A percentile compares a stretch with the other conserved stretches of the same genome.
Conservation (phyloP, 208 protist species). For the Acanthamoeba sp. region DNA sequence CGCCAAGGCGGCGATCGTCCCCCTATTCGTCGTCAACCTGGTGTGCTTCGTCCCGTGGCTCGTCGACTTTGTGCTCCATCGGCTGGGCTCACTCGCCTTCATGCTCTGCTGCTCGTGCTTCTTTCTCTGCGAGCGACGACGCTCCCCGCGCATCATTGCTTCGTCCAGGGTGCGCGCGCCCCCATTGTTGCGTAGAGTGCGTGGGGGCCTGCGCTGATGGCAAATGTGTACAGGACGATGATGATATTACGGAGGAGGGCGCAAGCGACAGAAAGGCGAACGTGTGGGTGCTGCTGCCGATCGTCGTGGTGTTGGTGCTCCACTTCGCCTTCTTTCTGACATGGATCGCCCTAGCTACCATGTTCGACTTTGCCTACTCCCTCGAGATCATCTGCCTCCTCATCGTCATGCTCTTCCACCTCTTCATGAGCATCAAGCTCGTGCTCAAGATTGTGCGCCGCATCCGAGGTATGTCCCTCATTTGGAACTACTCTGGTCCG, state of each 20-base stretch:
- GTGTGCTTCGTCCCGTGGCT: constrained; percentile 2
- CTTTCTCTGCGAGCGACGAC: constrained; percentile 4
- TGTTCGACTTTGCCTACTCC: constrained; percentile 38
- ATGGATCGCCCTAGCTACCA: not conserved
- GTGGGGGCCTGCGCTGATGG: too few species aligned
- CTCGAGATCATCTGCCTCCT: constrained; percentile 43
- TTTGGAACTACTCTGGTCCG: too few species aligned
- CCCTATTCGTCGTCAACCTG: not conserved
- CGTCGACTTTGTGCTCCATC: constrained; percentile 5
- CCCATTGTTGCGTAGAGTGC: not conserved
- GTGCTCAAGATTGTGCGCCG: constrained; percentile 12
- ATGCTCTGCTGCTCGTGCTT: constrained; percentile 27
- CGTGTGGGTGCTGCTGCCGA: not conserved
- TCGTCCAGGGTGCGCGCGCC: not conserved
- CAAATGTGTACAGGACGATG: not conserved
- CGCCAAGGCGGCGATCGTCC: not conserved
- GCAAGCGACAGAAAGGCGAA: not conserved
- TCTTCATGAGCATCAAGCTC: constrained; percentile 23
- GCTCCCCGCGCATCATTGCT: not conserved
- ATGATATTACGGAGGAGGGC: not conserved
- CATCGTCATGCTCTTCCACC: not conserved
- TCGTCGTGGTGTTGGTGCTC: not conserved
- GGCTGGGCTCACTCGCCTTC: not conserved
- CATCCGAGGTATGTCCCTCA: not conserved
- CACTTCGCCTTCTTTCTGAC: constrained; percentile 21